A percentile compares a stretch with the other conserved stretches of the same genome.
Conservation (phyloP, 768 basidiomycete genomes). For the Mycena olivaceomarginata region DNA sequence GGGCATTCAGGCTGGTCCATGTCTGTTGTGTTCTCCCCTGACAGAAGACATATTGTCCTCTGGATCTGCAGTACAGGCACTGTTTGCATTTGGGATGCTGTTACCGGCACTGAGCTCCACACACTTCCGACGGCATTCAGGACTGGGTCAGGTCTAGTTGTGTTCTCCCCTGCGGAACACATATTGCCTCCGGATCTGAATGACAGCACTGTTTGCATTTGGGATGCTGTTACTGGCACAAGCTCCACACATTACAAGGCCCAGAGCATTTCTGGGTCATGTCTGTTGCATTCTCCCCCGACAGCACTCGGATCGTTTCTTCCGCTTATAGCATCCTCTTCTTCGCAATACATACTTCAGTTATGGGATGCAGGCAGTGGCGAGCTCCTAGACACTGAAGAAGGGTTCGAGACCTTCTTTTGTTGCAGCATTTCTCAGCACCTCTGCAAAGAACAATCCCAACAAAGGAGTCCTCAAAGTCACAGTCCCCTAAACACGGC, state of each 20-base stretch:
- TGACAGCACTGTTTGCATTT: too few relatives aligned
- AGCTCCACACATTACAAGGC: neutral
- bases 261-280: neutral
- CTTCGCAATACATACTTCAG: neutral
- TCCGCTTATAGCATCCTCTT: neutral
- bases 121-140: too few relatives aligned
- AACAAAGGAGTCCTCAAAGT: neutral
- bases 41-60: too few relatives aligned
- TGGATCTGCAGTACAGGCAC: too few relatives aligned
- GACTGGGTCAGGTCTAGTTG: too few relatives aligned
- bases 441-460: too few relatives aligned
- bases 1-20: rapidly evolving
- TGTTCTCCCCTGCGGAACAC: too few relatives aligned
- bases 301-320: neutral
- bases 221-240: too few relatives aligned
- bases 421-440: neutral
- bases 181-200: too few relatives aligned
- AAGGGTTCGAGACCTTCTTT: neutral
- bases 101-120: too few relatives aligned
- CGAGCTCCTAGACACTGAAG: neutral
- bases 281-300: neutral
- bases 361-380: neutral
- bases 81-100: too few relatives aligned
- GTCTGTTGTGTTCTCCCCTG: too few relatives aligned
- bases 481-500: neutral